Evolutionary conservation across 1,139 yeast genomes (phyloP).

Genomic region (Lodderomyces theae): DNA sequence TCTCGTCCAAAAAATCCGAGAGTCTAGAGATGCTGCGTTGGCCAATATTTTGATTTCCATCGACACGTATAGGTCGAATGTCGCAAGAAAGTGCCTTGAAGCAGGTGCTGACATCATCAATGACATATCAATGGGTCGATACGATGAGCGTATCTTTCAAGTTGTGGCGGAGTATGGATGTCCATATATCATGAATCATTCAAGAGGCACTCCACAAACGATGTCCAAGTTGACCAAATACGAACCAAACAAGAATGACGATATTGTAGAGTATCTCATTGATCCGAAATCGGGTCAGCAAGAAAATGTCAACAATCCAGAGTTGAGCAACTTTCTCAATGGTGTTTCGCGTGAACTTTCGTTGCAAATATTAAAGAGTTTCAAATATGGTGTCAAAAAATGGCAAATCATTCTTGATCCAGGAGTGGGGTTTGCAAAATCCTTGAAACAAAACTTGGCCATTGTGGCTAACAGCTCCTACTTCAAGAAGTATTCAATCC

Average conservation of each 20-base stretch:
- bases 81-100: constrained; percentile 64
- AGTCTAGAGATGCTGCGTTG: constrained; percentile 26
- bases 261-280: constrained; percentile 35
- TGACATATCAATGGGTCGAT: constrained; percentile 82
- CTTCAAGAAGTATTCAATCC: constrained; percentile 51
- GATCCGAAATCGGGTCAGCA: constrained; percentile 32
- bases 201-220: constrained; percentile 75
- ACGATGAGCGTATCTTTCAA: constrained; percentile 61
- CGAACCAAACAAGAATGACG: constrained; percentile 38
- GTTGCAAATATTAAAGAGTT: constrained; percentile 54
- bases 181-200: constrained; percentile 81
- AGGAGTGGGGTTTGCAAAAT: constrained; percentile 92
- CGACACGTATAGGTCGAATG: constrained; percentile 78
- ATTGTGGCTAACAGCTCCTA: constrained; percentile 56
- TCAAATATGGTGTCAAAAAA: constrained; percentile 62
- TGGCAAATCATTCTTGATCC: constrained; percentile 96
- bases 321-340: constrained; percentile 34
- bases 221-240: constrained; percentile 68
- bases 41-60: constrained; percentile 59
- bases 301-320: constrained; percentile 21
- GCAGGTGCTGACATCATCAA: constrained; percentile 91
- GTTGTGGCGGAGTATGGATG: constrained; percentile 68
- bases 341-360: constrained; percentile 67
- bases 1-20: constrained; percentile 60
- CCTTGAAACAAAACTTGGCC: constrained; percentile 61